Conservation (phyloP, 495 filamentous ascomycete genomes). For the Aspergillus indologenus region DNA sequence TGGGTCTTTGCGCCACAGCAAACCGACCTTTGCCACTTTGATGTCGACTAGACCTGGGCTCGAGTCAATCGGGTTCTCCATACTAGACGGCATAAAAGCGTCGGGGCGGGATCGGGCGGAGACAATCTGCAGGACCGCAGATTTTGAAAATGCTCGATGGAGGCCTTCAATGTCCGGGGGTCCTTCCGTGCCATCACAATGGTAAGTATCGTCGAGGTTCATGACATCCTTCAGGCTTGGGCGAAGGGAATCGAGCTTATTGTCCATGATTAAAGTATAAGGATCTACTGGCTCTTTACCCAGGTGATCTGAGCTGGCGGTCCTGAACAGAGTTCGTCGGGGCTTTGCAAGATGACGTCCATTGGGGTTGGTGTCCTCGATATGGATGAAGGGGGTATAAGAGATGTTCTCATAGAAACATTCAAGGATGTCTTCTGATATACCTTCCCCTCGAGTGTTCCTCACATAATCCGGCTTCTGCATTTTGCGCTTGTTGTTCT, state of each 20-base stretch:
- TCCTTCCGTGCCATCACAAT: constrained; percentile 72
- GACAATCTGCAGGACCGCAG: constrained; percentile 88
- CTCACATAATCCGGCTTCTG: constrained; percentile 93
- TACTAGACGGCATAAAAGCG: constrained; percentile 87
- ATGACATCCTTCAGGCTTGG: constrained; percentile 89
- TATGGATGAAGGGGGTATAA: constrained; percentile 95
- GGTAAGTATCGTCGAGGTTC: constrained; percentile 87
- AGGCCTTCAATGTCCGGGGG: constrained; percentile 72
- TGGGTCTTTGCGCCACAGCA: constrained; percentile 91
- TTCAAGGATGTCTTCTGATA: constrained; percentile 86
- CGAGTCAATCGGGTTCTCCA: constrained; percentile 79
- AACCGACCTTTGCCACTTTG: constrained; percentile 92
- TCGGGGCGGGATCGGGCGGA: constrained; percentile 89
- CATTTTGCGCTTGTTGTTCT: constrained; percentile 99
- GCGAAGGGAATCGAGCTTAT: constrained; percentile 74
- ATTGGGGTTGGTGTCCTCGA: constrained; percentile 88
- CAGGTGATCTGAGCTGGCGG: constrained; percentile 61
- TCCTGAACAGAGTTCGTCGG: constrained; percentile 71
- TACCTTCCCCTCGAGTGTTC: constrained; percentile 84
- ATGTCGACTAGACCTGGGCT: constrained; percentile 95
- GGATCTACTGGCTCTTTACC: constrained; percentile 88
- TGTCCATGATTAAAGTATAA: constrained; percentile 89
- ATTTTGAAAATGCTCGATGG: constrained; percentile 84
- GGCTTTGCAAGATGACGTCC: constrained; percentile 70
- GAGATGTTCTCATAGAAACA: constrained; percentile 98